Evolutionary conservation across 257 asterid species (phyloP).

Genomic region (Catharanthus roseus): DNA sequence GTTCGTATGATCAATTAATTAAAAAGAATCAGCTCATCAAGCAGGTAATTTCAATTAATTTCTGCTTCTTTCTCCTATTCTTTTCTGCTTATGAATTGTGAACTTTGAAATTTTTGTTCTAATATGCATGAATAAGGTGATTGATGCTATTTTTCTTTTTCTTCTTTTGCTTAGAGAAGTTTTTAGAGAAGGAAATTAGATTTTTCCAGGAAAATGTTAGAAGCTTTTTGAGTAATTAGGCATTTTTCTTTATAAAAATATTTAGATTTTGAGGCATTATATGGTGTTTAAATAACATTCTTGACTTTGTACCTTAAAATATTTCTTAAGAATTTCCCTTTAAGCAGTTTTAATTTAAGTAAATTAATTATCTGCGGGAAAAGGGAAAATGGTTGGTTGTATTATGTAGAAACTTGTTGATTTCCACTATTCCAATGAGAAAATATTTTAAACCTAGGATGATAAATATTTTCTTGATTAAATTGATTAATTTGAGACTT

Average conservation of each 20-base stretch:
- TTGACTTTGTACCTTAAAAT: not conserved
- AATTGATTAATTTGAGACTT: too few species aligned
- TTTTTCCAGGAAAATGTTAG: too few species aligned
- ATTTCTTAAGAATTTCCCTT: not conserved
- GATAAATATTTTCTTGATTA: not conserved
- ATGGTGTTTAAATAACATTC: not conserved
- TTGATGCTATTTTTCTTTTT: not conserved
- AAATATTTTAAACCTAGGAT: not conserved
- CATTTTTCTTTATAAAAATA: not conserved
- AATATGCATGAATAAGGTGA: not conserved
- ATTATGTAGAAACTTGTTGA: not conserved
- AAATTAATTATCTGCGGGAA: too few species aligned
- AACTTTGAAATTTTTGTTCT: not conserved
- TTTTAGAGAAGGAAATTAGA: not conserved
- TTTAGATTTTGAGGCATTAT: not conserved
- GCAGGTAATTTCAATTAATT: too few species aligned
- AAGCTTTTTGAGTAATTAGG: not conserved
- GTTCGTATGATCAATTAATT: too few species aligned
- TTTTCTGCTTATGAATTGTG: too few species aligned
- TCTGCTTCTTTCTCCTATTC: too few species aligned
- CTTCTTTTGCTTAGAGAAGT: not conserved
- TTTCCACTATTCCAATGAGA: not conserved
- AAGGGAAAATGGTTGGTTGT: not conserved
- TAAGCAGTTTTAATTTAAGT: too few species aligned
- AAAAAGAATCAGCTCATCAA: conserved; percentile 1